Evolutionary conservation across 805 yeast genomes (phyloP), one percentile per base, ranked within the genome.

Genomic region (Wickerhamiella australiensis): DNA sequence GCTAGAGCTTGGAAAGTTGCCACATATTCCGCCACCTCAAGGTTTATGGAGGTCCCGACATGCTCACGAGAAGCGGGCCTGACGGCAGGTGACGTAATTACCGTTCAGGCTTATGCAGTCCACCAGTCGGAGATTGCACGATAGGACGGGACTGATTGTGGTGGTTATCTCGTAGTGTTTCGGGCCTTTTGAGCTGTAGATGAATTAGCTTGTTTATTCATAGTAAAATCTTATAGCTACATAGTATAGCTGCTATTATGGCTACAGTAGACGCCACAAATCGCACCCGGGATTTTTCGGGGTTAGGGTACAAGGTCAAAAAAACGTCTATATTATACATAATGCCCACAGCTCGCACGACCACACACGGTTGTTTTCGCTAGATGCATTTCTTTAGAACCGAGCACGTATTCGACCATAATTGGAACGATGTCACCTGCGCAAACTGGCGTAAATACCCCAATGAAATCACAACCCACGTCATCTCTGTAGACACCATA

Each of bases 381-480:
- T 13, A 31, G 44, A 90, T 90, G 98, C 85, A 82, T 65, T 70
- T 90, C 43, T 88, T 86, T 62, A 77, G 77, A 38, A 75, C 83
- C 36, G 65, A 72, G 17, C 90, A 83, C 63, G 70, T 67, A 38
- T 90, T 86, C 64, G 69, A 78, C 50, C 88, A 92, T 61, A 77
- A 94, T 0, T 90, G 97, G 96, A 94, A 83, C 22, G 86, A 83
- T 58, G 95, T 90, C 22, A 82, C 95, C 0, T 87, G 94, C 1
- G 96, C 97, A 47, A 87, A 88, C 66, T 90, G 98, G 98, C 79
- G 77, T 56, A 90, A 90, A 58, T 90, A 90, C 66, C 98, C 98
- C n/a, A 90, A 92, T 63, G 94, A 87, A 58, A 72, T 81, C 52
- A 80, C 95, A 6, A 76, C 94, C 0, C 98, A 90, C 65, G 98